Base-by-base conservation (phyloP, 495 filamentous ascomycete species). In the Tuber umbilicatum region DNA sequence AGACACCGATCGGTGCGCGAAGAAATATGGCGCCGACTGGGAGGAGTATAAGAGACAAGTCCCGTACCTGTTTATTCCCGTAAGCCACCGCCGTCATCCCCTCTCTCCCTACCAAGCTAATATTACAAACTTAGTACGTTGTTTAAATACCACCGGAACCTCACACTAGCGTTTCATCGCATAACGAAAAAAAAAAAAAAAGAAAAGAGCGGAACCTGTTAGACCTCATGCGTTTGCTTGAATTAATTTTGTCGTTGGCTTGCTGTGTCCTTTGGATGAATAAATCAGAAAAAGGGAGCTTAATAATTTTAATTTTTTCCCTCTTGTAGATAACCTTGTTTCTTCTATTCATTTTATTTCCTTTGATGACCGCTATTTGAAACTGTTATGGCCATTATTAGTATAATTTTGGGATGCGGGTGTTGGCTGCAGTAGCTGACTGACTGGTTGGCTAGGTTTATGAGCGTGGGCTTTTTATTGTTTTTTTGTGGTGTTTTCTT, bases 1-100 rank as follows among this genome's bases (percentile, higher is more conserved):
- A 73, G 95, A 99, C 84, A 94, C 96, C 74, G 86, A 91, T 79
- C 86, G 90, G 73, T 99, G 95, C 85, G 87, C 89, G 60, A 87
- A 85, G 81, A 97, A 93, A 87, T 99, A 99, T 85, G 95, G 95
- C 40, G 91, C 93, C 71, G 90, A 92, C 67, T 99, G 95, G 95
- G 84, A 85, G 68, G 91, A 97, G 86, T 99, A 97, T 83, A 91
- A 93, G 86, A 88, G 87, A 84, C 87, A 86, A 83, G 93, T 97
- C 73, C 95, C 95, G 64, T 97, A 94, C 85, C 85, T 97, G 77
- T 97, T 97, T 81, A 97, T 99, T 88, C 95, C 95, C 79, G 94
- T 97, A 84, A 88, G 93, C 91, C 60, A 68, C 68, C 17, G 38
- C 43, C 9, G 21, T 7, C 43, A 47, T 9, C 39, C 60, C 31